A percentile compares a stretch with the other conserved stretches of the same genome.
Evolutionary conservation across 2,329 filamentous ascomycete species (phyloP).

Genomic region (Colletotrichum sp.): DNA sequence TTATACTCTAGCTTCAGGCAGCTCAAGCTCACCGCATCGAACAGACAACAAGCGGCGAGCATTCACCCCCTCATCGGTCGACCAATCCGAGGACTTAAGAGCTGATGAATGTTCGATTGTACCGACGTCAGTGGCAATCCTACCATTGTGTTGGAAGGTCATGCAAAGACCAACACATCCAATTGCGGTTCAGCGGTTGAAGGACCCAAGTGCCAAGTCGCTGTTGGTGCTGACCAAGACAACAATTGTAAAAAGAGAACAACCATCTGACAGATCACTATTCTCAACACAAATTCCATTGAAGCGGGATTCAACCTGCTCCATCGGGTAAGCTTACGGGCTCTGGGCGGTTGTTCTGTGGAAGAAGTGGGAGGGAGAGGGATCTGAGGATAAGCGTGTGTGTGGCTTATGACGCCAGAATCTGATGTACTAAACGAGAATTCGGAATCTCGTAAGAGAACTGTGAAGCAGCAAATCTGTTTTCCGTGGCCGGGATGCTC

Average conservation of each 20-base stretch:
- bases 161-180: not conserved
- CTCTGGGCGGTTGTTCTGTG: not conserved
- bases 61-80: not conserved
- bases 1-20: not conserved
- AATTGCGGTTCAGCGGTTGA: not conserved
- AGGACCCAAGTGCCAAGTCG: not conserved
- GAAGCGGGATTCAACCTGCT: not conserved
- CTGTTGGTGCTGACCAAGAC: not conserved
- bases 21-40: not conserved
- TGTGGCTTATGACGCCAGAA: not conserved
- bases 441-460: not conserved
- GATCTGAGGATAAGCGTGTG: not conserved
- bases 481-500: not conserved
- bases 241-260: not conserved
- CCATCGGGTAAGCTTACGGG: not conserved
- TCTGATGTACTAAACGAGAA: not conserved
- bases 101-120: not conserved
- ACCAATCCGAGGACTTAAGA: not conserved
- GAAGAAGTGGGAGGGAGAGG: not conserved
- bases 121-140: not conserved
- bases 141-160: not conserved
- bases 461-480: fast-evolving
- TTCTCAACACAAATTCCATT: not conserved
- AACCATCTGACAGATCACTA: not conserved
- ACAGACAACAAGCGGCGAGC: not conserved